Base-by-base conservation (phyloP, 257 asterid species). In the Linaria vulgaris region DNA sequence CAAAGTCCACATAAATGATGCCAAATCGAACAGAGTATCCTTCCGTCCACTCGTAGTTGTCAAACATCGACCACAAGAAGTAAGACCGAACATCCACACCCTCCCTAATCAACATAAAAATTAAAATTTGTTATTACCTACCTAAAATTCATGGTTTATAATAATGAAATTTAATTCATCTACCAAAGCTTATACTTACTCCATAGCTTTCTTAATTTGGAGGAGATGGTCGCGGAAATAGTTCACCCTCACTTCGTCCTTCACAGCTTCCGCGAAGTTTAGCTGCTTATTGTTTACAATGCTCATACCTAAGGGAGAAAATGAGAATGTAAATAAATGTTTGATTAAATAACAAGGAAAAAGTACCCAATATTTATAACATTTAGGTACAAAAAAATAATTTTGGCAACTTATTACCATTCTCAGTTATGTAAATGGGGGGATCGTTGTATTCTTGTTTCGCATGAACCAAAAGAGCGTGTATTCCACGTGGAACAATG, bases 341-440 rank as follows among this genome's bases (percentile, higher is more conserved):
- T 34, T 34, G 9, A 8, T 34, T 34, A 11, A 34, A 34, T 7
- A 3, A 34, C 10, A 34, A 1, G 5, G 41, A 34, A 1, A 8
- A 34, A 34, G 41, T 8, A 34, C 41, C 10, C 9, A 34, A 34
- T 34, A 4, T 34, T 30, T 6, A 30, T 30, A 30, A 3, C 3
- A 30, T 30, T 30, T 30, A 30, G 37, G n/a, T n/a, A n/a, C n/a
- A n/a, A n/a, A n/a, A n/a, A n/a, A 6, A 27, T 27, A 27, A 27
- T 2, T 27, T 27, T n/a, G n/a, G n/a, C n/a, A n/a, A 6, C 4
- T 34, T 7, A 0, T 6, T 64, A 76, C 82, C 79, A 13, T 74
- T 73, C 44, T 77, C 82, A 1, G 82, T 73, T 10, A 77, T 62
- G 59, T 77, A 73, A 31, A 81, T 75, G 5, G 22, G 4, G 5